These are phyloP conservation scores for Vaccinium darrowii DNA, from an alignment of 148 eudicot species.

Conservation along the genomic window DNA sequence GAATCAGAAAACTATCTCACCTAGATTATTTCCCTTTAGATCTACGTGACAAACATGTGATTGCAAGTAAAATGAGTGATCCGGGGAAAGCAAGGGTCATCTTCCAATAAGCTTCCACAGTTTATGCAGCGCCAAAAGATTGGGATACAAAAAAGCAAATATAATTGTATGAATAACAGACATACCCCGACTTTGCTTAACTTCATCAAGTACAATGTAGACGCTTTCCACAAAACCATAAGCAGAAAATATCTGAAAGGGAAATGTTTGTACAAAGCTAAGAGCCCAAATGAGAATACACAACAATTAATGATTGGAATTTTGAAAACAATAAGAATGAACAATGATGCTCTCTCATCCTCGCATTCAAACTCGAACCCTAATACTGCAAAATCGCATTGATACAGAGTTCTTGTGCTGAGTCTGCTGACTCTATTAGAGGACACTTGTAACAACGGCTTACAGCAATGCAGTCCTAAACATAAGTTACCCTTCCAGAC, in stretches of 20 bases:
- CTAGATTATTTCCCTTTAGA: constrained; percentile 1
- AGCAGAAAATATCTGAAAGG: constrained; percentile 68
- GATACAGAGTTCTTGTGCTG: neutral
- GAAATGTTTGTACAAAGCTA: neutral
- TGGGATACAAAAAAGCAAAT: neutral
- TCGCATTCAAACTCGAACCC: neutral
- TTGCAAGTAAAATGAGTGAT: neutral
- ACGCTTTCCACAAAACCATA: constrained; percentile 72
- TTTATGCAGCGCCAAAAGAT: neutral
- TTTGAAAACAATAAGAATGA: neutral
- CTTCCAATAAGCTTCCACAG: neutral
- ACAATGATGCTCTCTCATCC: neutral
- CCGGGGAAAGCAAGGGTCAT: neutral
- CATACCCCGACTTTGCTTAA: constrained; percentile 73
- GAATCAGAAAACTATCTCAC: constrained; percentile 7
- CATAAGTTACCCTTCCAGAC: constrained; percentile 10
- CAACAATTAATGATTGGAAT: neutral
- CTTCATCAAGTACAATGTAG: constrained; percentile 65
- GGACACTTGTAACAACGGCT: neutral
- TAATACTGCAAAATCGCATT: neutral
- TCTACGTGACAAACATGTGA: neutral
- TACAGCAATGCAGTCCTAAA: neutral
- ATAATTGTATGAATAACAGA: constrained; percentile 19
- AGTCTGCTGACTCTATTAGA: neutral
- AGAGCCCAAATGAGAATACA: constrained; percentile 2